These are phyloP conservation scores for Fabrea salina DNA, from an alignment of 169 alveolate genomes.

Conservation along the genomic window DNA sequence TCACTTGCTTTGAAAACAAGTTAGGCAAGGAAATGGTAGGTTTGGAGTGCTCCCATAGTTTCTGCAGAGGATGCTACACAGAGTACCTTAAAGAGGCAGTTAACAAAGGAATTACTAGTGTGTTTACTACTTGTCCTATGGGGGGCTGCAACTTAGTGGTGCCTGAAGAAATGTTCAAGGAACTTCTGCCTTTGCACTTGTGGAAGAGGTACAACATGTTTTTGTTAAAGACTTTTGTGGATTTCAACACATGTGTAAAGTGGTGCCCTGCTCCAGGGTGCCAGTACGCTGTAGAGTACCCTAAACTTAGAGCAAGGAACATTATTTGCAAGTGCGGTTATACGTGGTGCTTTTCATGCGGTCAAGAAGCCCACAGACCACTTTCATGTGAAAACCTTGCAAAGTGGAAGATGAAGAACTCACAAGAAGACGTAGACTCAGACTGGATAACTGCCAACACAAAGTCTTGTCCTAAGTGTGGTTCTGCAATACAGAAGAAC, in stretches of 20 bases:
- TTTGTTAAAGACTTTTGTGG: slow-evolving; percentile 56
- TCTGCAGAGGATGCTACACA: slow-evolving; percentile 62
- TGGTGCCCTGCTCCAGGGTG: slow-evolving; percentile 86
- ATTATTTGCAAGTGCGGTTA: slow-evolving; percentile 77
- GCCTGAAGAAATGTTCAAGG: slow-evolving; percentile 40
- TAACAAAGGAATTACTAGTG: slow-evolving; percentile 46
- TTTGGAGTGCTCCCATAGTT: slow-evolving; percentile 48
- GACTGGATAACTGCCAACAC: slow-evolving; percentile 75
- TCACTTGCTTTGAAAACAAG: slow-evolving; percentile 36
- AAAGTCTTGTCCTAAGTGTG: slow-evolving; percentile 80
- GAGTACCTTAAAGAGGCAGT: slow-evolving; percentile 41
- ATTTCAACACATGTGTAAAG: slow-evolving; percentile 55
- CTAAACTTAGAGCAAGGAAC: slow-evolving; percentile 34
- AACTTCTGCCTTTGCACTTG: slow-evolving; percentile 11
- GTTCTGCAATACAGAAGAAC: slow-evolving; percentile 77
- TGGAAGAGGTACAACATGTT: slow-evolving; percentile 44
- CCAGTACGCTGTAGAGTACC: slow-evolving; percentile 62
- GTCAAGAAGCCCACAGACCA: slow-evolving; percentile 81
- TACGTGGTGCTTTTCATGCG: slow-evolving; percentile 74
- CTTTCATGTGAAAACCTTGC: slow-evolving; percentile 71
- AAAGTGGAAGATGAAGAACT: slow-evolving; percentile 58
- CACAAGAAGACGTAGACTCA: slow-evolving; percentile 72
- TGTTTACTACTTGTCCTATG: slow-evolving; percentile 54
- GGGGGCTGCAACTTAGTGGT: slow-evolving; percentile 46
- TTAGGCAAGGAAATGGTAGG: slow-evolving; percentile 15